Conservation (phyloP, 2,329 filamentous ascomycete genomes). For the Pyrenochaeta sp. region DNA sequence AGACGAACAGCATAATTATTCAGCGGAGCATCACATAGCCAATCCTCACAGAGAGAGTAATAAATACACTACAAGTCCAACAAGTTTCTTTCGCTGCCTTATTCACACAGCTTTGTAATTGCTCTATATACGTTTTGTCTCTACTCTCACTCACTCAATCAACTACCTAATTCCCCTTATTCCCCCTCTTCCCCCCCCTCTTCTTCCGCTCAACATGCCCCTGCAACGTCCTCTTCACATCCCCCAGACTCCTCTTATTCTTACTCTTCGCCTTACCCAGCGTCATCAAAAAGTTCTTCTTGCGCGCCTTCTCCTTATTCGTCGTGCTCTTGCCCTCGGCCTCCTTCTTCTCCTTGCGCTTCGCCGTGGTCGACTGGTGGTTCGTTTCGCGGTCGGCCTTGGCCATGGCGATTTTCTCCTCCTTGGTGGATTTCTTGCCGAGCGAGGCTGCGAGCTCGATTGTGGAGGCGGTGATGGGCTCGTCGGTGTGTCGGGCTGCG, state of each 20-base stretch:
- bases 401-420: conserved; percentile 84
- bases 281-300: conserved; percentile 99
- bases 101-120: too few species aligned
- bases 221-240: conserved; percentile 80
- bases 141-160: too few species aligned
- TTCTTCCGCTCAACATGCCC: conserved; percentile 85
- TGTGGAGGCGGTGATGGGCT: conserved; percentile 86
- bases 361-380: conserved; percentile 85
- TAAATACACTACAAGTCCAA: too few species aligned
- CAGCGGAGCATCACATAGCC: too few species aligned
- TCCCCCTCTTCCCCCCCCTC: conserved; percentile 81
- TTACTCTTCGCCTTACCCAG: conserved; percentile 94
- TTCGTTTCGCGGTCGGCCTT: conserved; percentile 82
- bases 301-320: conserved; percentile 94
- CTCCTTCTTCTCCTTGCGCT: conserved; percentile 85
- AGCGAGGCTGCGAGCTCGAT: conserved; percentile 87
- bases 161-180: conserved; percentile 53
- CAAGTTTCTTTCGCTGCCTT: too few species aligned
- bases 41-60: too few species aligned
- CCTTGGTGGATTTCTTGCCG: conserved; percentile 82
- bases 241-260: conserved; percentile 89
- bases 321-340: conserved; percentile 93
- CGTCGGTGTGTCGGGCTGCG: conserved; percentile 74
- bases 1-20: too few species aligned
- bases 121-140: too few species aligned